Conservation (phyloP, 2,329 filamentous ascomycete genomes). For the Alternaria gaisen region DNA sequence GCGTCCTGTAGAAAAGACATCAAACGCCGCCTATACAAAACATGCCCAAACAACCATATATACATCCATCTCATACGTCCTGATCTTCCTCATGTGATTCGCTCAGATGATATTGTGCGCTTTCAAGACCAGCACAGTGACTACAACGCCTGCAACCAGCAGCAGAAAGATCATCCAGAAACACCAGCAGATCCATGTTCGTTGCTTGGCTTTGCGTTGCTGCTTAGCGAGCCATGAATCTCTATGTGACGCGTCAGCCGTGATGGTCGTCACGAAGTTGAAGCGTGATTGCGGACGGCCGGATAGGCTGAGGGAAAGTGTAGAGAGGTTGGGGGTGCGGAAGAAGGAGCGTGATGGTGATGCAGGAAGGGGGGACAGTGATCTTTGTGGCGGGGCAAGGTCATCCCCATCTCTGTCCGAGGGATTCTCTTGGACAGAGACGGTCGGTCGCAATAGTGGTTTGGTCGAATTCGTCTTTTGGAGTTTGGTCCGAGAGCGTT, state of each 20-base stretch:
- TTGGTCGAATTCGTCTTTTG: slow-evolving; percentile 24
- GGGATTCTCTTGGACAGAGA: background rate
- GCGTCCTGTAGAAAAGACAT: background rate
- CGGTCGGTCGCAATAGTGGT: slow-evolving; percentile 14
- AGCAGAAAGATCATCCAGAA: slow-evolving; percentile 59
- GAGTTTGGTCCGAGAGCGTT: slow-evolving; percentile 10
- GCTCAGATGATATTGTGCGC: slow-evolving; percentile 38
- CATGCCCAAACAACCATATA: background rate
- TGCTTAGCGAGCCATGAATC: slow-evolving; percentile 64
- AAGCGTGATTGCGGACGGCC: slow-evolving; percentile 39
- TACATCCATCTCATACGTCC: background rate
- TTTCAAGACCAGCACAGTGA: slow-evolving; percentile 57
- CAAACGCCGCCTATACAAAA: background rate
- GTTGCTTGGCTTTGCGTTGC: slow-evolving; percentile 57
- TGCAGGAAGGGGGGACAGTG: background rate
- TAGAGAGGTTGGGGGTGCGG: slow-evolving; percentile 29
- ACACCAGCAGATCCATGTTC: slow-evolving; percentile 58
- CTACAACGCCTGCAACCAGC: slow-evolving; percentile 56
- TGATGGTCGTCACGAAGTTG: slow-evolving; percentile 45
- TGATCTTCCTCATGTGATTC: background rate
- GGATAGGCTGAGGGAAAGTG: slow-evolving; percentile 34
- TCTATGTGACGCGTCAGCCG: slow-evolving; percentile 49
- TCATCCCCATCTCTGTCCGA: background rate
- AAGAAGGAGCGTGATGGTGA: slow-evolving; percentile 13
- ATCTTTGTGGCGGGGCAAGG: background rate